A percentile compares a stretch with the other conserved stretches of the same genome.
Conservation (phyloP, 2,329 filamentous ascomycete species). For the Epichloe sp. region DNA sequence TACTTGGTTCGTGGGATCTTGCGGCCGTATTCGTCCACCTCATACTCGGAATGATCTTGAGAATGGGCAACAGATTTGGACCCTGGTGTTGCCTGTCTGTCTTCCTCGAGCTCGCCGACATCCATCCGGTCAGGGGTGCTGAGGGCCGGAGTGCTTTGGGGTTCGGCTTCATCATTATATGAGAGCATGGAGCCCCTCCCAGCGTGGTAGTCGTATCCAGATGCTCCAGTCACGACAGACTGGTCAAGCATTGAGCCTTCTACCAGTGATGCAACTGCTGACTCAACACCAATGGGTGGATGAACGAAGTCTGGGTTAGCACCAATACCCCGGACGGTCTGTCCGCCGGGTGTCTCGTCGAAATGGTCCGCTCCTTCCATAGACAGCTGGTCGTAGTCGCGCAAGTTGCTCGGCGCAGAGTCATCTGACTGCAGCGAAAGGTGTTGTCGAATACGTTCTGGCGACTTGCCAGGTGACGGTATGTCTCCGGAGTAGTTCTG, state of each 20-base stretch:
- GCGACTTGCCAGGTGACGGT: slow-evolving; percentile 40
- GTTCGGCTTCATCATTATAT: slow-evolving; percentile 18
- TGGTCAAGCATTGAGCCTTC: slow-evolving; percentile 59
- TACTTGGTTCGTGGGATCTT: slow-evolving; percentile 36
- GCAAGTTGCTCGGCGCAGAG: slow-evolving; percentile 26
- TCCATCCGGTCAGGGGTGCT: slow-evolving; percentile 30
- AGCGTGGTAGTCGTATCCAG: slow-evolving; percentile 33
- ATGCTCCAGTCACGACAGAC: slow-evolving; percentile 54
- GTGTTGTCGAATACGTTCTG: slow-evolving; percentile 19
- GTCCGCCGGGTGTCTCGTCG: slow-evolving; percentile 48
- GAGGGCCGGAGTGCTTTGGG: slow-evolving; percentile 20
- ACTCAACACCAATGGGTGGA: slow-evolving; percentile 63
- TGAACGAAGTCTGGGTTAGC: slow-evolving; percentile 68
- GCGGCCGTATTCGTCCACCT: slow-evolving; percentile 43
- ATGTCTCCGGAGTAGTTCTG: slow-evolving; percentile 46
- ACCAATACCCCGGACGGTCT: slow-evolving; percentile 56
- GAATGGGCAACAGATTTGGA: slow-evolving; percentile 25
- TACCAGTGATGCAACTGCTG: slow-evolving; percentile 74
- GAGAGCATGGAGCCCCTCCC: slow-evolving; percentile 25
- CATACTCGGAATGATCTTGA: slow-evolving; percentile 40
- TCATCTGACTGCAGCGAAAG: slow-evolving; percentile 22
- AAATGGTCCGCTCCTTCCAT: slow-evolving; percentile 45
- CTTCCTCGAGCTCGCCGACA: slow-evolving; percentile 24
- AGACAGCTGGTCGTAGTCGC: slow-evolving; percentile 39
- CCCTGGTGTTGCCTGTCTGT: slow-evolving; percentile 27